Evolutionary conservation across 164 flowering plant species (phyloP).

Genomic region (Saururus chinensis): DNA sequence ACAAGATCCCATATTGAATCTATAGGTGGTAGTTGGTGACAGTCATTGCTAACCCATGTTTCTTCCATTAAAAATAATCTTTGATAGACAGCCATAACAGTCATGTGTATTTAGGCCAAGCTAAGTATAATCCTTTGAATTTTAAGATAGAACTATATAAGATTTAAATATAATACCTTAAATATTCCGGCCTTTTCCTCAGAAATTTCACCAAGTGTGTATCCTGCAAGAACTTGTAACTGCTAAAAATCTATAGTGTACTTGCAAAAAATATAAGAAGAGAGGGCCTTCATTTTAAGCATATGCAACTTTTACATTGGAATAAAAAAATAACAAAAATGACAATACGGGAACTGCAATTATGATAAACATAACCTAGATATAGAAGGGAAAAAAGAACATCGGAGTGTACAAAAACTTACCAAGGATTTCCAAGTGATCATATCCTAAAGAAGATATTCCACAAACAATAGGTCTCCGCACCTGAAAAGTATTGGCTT

Average conservation of each 20-base stretch:
- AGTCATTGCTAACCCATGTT: too few relatives aligned
- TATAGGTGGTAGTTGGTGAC: too few relatives aligned
- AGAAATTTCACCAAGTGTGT: slow-evolving; percentile 92
- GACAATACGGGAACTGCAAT: neutral
- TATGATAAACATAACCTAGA: neutral
- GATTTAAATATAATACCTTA: slow-evolving; percentile 41
- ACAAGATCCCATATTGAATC: too few relatives aligned
- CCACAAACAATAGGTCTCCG: slow-evolving; percentile 86
- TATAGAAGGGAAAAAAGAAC: neutral
- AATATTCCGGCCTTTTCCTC: slow-evolving; percentile 97
- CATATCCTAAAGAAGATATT: slow-evolving; percentile 91
- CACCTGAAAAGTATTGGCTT: slow-evolving; percentile 44
- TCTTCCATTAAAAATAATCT: too few relatives aligned
- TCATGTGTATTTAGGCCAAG: too few relatives aligned
- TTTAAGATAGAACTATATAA: too few relatives aligned
- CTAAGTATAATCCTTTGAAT: too few relatives aligned
- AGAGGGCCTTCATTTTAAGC: too few relatives aligned
- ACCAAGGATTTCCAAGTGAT: slow-evolving; percentile 99
- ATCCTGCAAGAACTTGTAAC: slow-evolving; percentile 32
- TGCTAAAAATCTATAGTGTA: too few relatives aligned
- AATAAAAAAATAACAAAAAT: neutral
- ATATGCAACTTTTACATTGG: neutral
- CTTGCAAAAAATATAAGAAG: too few relatives aligned
- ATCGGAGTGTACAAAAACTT: slow-evolving; percentile 19
- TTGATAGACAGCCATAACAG: too few relatives aligned